phyloP scores from a whole-genome alignment of 306 rosid species.

The Argentina anserina region DNA sequence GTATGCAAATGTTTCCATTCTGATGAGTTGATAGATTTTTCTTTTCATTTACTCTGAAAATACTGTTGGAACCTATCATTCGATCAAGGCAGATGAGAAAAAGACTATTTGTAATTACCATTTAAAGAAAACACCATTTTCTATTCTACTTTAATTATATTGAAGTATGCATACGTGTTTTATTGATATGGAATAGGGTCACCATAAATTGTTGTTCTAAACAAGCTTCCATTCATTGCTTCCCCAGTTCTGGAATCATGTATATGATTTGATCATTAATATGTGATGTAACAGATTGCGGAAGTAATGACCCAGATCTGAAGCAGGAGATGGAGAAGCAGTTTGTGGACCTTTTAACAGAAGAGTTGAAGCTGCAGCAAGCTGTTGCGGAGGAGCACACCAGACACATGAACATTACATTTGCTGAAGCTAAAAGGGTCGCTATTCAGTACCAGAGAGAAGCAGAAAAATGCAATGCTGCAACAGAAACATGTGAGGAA shows the following conservation, averaged over 20 bases:
- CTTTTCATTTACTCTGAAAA: background rate
- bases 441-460: slow-evolving; percentile 95
- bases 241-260: background rate
- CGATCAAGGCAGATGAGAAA: background rate
- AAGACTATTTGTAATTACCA: background rate
- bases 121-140: background rate
- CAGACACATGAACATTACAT: slow-evolving; percentile 78
- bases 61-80: background rate
- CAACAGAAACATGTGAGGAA: slow-evolving; percentile 94
- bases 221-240: background rate
- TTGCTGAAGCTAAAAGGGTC: slow-evolving; percentile 79
- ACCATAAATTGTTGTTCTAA: background rate
- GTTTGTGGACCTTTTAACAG: slow-evolving; percentile 80
- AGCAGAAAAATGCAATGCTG: slow-evolving; percentile 88
- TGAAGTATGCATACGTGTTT: background rate
- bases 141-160: background rate
- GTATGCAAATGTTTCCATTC: background rate
- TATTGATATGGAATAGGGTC: background rate
- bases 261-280: slow-evolving; percentile 7
- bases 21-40: background rate
- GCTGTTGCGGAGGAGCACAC: slow-evolving; percentile 65
- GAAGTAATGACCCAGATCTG: slow-evolving; percentile 80
- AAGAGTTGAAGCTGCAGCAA: slow-evolving; percentile 89
- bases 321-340: slow-evolving; percentile 98
- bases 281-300: slow-evolving; percentile 62